Evolutionary conservation across 129 eudicot species (phyloP), one percentile per base, ranked within the genome.

Genomic region (Lactuca sativa): DNA sequence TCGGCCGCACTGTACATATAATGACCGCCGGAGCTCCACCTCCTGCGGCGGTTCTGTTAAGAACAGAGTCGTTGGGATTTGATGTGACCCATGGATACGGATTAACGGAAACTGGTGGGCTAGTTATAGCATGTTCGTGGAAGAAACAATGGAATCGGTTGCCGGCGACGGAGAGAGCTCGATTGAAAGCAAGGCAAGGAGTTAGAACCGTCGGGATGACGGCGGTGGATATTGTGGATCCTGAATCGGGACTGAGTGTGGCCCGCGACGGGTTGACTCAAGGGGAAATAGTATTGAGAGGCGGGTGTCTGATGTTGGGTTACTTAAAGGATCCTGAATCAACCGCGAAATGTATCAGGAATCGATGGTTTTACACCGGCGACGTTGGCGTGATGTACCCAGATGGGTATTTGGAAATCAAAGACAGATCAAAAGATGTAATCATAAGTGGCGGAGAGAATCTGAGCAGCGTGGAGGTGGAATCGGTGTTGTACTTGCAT

Each of bases 391-490:
- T 91, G 43, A 86, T 91, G 86, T 86, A 91, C 58, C 82, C 85
- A 0, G 97, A 91, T 37, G 97, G 97, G 44, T 91, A 91, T 73
- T 25, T 91, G 62, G 97, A 91, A 48, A 82, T 91, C 15, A 88
- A 88, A 73, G 97, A 91, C 49, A 55, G 97, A 37, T 88, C 88
- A 2, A 91, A 91, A 75, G 97, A 91, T 5, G 87, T 91, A 16
- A 91, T 91, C 3, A 91, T 91, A 13, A 78, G 86, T 14, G 97
- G 97, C 0, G 97, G 97, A 0, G 97, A 91, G 75, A 91, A 91
- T 73, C 14, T 88, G 41, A 91, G 97, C 75, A 91, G 97, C 14
- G 95, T 91, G 69, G 97, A 91, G 76, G 95, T 91, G 25, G 95
- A 91, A 34, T 76, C 95, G 0, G 86, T 91, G 64, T 62, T 91